Evolutionary conservation across 2,329 filamentous ascomycete genomes (phyloP), one percentile per base, ranked within the genome.

Genomic region (Aspergillus aculeatus): DNA sequence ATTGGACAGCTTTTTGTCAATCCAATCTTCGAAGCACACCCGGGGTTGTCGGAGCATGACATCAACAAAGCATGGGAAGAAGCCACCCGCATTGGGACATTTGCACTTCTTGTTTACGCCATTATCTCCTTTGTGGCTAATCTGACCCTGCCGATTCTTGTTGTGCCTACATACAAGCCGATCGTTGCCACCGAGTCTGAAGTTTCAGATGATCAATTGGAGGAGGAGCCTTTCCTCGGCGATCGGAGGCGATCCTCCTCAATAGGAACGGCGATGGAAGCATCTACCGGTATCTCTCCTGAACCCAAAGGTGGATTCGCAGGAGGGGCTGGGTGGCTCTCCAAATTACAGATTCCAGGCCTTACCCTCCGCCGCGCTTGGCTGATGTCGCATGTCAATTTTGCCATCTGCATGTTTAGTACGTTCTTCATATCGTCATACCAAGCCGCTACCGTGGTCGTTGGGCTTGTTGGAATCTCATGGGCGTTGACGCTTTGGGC

Each of bases 401-500:
- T 96, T 73, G 85, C 91, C 1, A 74, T 82, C 5, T 88, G 90
- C 72, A 96, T 95, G 86, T 90, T 90, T 71, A 86, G 87, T 70
- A 96, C 94, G 0, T 86, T 96, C 58, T 83, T 96, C 61, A 90
- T 96, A 44, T 83, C 81, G 47, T 86, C 85, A 2, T 87, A 92
- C 7, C 80, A 84, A 58, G 85, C 83, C 10, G 94, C 91, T 1
- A 96, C 90, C 0, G 82, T 86, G 1, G 83, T 96, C 35, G 89
- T 96, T 58, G 91, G 88, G 1, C 79, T 95, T 24, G 87, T 96
- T 51, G 94, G 94, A 35, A 87, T 98, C 60, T 92, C 91, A 1
- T 98, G 94, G 94, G 92, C 93, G 23, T 80, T 97, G 69, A 92
- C 92, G 2, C 85, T 96, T 26, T 98, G 94, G 94, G 94, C 93